phyloP scores from a whole-genome alignment of 768 basidiomycete species.

The Leccinum aurantiacum region DNA sequence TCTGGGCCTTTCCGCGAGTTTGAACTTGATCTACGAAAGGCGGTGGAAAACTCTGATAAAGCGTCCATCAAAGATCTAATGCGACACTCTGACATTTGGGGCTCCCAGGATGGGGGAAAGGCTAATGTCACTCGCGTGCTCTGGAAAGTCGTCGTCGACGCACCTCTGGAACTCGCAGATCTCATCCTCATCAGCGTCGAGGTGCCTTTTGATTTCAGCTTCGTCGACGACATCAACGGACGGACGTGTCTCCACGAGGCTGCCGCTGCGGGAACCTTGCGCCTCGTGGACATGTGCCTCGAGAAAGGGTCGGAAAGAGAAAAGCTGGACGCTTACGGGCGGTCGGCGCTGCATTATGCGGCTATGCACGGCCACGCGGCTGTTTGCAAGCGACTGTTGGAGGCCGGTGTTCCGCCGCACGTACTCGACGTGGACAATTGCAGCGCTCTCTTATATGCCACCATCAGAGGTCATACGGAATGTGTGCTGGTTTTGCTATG shows the following conservation, averaged over 20 bases:
- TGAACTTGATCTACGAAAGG: constrained; percentile 82
- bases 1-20: constrained; percentile 83
- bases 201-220: constrained; percentile 81
- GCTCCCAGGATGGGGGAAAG: constrained; percentile 58
- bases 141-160: constrained; percentile 89
- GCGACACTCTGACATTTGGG: constrained; percentile 64
- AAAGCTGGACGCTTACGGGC: constrained; percentile 85
- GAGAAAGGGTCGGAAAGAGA: constrained; percentile 66
- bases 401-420: constrained; percentile 62
- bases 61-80: constrained; percentile 68
- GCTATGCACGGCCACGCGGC: constrained; percentile 86
- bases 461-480: constrained; percentile 76
- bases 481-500: constrained; percentile 84
- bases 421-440: constrained; percentile 90
- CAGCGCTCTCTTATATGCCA: constrained; percentile 92
- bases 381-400: constrained; percentile 75
- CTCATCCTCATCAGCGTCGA: constrained; percentile 68
- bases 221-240: constrained; percentile 96
- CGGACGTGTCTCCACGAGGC: constrained; percentile 93
- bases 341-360: constrained; percentile 93
- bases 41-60: constrained; percentile 61
- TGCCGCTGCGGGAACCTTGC: constrained; percentile 76
- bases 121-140: constrained; percentile 85
- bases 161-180: constrained; percentile 69
- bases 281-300: constrained; percentile 81